Base-by-base conservation (phyloP, 2,329 filamentous ascomycete species). In the Neopestalotiopsis rosae region DNA sequence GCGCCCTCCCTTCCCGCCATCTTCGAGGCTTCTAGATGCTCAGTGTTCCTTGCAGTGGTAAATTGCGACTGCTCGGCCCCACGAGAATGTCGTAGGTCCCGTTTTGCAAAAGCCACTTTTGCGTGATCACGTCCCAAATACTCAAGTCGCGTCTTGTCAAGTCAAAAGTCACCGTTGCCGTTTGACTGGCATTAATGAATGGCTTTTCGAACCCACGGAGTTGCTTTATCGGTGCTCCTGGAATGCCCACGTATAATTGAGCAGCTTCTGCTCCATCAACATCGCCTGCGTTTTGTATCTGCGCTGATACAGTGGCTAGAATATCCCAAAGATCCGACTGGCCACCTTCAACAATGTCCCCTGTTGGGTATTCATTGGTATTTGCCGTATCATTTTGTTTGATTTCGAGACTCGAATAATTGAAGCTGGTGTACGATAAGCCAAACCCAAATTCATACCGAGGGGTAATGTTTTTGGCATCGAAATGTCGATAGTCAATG, bases 201-300 rank as follows among this genome's bases (percentile, higher is more conserved):
- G 85, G 81, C 81, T 92, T 92, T 66, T 88, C 87, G 69, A 92
- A 92, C 6, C 91, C 90, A 7, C 90, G 83, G n/a, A 93, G 81
- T 76, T 92, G 89, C 56, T 85, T 81, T 0, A 84, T 78, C 0
- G 91, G 91, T 6, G 75, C 78, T 0, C 70, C 76, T 2, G 85
- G 85, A 24, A 85, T 82, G 2, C 80, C 80, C 14, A 87, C 73
- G 67, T 87, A 88, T 4, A 88, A 76, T 77, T 85, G 86, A 20
- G 81, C 81, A 7, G 85, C 82, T 75, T 87, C 85, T 17, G 82
- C 81, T 5, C 84, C 85, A 6, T 76, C 78, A 0, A 80, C 74
- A 2, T 65, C 42, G 0, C 85, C 86, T 1, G 78, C 81, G 71
- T 88, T 88, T 7, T 70, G 67, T 3, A 88, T 74, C 1, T 79